These are phyloP conservation scores for Juncus inflexus DNA, from an alignment of 176 grass and related monocot genomes.

Conservation along the genomic window DNA sequence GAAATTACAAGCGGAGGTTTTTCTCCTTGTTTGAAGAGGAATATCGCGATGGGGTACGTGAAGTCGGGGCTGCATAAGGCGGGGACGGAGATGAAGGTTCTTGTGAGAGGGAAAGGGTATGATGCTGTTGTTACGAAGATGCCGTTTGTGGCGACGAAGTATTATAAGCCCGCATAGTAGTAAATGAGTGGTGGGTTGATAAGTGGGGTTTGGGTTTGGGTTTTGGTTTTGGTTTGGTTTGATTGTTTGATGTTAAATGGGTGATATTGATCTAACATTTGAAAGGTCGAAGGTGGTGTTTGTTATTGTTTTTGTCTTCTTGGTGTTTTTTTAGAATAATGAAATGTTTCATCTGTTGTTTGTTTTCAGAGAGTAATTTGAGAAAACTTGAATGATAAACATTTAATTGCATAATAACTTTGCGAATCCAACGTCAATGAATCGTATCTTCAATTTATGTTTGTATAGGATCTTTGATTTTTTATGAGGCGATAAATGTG, in stretches of 20 bases:
- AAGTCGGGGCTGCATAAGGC: constrained; percentile 89
- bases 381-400: no score
- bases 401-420: no score
- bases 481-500: no score
- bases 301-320: not conserved
- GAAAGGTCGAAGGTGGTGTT: constrained; percentile 1
- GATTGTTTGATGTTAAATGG: constrained; percentile 10
- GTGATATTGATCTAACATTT: constrained; percentile 26
- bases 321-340: constrained; percentile 21
- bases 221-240: constrained; percentile 3
- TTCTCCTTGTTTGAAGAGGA: constrained; percentile 96
- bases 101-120: constrained; percentile 78
- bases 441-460: no score
- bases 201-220: not conserved
- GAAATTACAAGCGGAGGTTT: constrained; percentile 98
- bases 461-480: no score
- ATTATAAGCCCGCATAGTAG: constrained; percentile 71
- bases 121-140: constrained; percentile 82
- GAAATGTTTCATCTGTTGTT: not conserved
- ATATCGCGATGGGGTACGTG: constrained; percentile 97
- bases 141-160: constrained; percentile 97
- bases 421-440: no score
- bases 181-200: not conserved
- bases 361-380: no score
- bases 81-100: constrained; percentile 75